Percentiles rank a stretch among this genome's conserved stretches.
Evolutionary conservation across 163 green algal species (phyloP).

Genomic region (Volvox carteri): DNA sequence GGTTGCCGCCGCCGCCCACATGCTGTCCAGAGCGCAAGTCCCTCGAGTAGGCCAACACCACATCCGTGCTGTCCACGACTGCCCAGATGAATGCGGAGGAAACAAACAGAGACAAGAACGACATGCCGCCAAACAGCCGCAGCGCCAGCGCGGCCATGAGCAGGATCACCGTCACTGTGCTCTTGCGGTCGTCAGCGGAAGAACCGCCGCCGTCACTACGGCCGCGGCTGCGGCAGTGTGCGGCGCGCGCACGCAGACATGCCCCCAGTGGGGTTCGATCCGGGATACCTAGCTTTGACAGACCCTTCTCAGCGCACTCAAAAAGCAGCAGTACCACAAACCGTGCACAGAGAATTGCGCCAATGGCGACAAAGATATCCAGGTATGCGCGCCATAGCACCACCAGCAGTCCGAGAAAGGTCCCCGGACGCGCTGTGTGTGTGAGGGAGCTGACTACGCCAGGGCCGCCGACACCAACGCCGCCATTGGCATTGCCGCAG

Average conservation of each 20-base stretch:
- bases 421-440: too few relatives aligned
- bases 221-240: too few relatives aligned
- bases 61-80: too few relatives aligned
- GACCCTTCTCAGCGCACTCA: neutral
- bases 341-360: neutral
- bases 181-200: too few relatives aligned
- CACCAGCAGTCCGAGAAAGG: neutral
- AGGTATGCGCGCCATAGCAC: neutral
- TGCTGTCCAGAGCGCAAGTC: neutral
- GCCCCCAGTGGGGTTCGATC: neutral
- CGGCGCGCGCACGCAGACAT: neutral
- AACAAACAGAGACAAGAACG: neutral
- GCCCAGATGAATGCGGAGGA: too few relatives aligned
- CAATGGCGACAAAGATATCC: neutral
- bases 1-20: neutral
- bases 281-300: neutral
- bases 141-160: neutral
- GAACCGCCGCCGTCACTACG: too few relatives aligned
- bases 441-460: neutral
- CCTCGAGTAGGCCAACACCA: too few relatives aligned
- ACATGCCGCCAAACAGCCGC: neutral
- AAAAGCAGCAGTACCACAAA: neutral
- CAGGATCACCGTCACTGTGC: too few relatives aligned
- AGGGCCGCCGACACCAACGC: neutral
- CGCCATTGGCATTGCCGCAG: too few relatives aligned